Conservation (phyloP, 2,329 filamentous ascomycete genomes). For the Diaporthe citrichinensis region DNA sequence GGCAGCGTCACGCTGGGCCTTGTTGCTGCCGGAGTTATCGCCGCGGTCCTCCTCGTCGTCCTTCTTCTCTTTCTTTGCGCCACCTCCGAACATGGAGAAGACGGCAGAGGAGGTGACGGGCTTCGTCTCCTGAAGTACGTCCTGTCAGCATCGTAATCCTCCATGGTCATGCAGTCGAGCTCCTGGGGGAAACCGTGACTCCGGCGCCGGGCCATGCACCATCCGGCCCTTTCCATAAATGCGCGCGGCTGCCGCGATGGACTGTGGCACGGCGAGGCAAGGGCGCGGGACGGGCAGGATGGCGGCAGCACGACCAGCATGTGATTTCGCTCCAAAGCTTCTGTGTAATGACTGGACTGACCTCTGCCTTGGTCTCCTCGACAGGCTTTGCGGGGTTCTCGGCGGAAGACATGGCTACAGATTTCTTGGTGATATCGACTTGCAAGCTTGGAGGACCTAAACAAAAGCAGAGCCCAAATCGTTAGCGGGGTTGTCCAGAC, state of each 20-base stretch:
- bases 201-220: background rate
- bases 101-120: slow-evolving; percentile 75
- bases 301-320: background rate
- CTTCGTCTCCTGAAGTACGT: slow-evolving; percentile 45
- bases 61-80: slow-evolving; percentile 97
- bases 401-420: slow-evolving; percentile 51
- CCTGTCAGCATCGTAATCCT: slow-evolving; percentile 13
- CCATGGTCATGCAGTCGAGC: background rate
- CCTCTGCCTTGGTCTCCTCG: slow-evolving; percentile 50
- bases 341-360: slow-evolving; percentile 29
- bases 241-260: slow-evolving; percentile 12
- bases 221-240: background rate
- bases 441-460: slow-evolving; percentile 35
- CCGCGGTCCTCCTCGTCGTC: slow-evolving; percentile 84
- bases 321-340: background rate
- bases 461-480: slow-evolving; percentile 37
- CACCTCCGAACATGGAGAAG: slow-evolving; percentile 99
- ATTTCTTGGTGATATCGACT: slow-evolving; percentile 21
- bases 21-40: slow-evolving; percentile 90
- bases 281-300: background rate
- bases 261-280: background rate
- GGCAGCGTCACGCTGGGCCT: slow-evolving; percentile 78
- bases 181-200: background rate
- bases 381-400: slow-evolving; percentile 53
- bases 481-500: slow-evolving; percentile 39